Percentiles rank a stretch among this genome's conserved stretches.
Conservation (phyloP, 2,329 filamentous ascomycete species). For the Cryphonectria radicalis region DNA sequence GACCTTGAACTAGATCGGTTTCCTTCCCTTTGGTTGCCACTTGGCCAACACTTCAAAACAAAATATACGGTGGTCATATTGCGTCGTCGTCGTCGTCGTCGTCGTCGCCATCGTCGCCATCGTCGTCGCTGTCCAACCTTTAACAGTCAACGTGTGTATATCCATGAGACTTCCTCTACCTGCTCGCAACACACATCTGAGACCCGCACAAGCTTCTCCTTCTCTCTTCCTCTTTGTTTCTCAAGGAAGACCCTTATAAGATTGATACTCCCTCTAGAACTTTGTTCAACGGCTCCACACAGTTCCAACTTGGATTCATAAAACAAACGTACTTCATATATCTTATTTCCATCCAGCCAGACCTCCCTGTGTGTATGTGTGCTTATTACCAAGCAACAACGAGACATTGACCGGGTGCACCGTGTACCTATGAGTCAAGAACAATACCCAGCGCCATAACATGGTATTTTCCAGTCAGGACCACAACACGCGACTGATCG, state of each 20-base stretch:
- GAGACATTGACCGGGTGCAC: background rate
- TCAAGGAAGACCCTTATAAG: background rate
- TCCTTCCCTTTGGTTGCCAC: background rate
- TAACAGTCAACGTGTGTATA: background rate
- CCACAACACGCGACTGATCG: conserved; percentile 1
- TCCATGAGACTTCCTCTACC: background rate
- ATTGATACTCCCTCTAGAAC: background rate
- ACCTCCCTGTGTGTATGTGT: background rate
- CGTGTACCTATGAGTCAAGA: background rate
- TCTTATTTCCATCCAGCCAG: background rate
- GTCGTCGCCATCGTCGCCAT: background rate
- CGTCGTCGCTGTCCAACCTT: background rate
- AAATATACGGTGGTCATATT: background rate
- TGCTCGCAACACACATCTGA: conserved; percentile 3
- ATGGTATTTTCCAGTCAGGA: background rate
- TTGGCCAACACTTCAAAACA: background rate
- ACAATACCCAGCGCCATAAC: background rate
- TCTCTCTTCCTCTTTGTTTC: background rate
- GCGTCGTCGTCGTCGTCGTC: background rate
- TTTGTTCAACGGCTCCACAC: background rate
- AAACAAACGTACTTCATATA: background rate
- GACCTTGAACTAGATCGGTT: background rate
- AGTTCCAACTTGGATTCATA: background rate
- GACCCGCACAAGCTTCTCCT: background rate
- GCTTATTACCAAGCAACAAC: background rate